Evolutionary conservation across 2,329 filamentous ascomycete genomes (phyloP), one percentile per base, ranked within the genome.

Genomic region (Colletotrichum musicola): DNA sequence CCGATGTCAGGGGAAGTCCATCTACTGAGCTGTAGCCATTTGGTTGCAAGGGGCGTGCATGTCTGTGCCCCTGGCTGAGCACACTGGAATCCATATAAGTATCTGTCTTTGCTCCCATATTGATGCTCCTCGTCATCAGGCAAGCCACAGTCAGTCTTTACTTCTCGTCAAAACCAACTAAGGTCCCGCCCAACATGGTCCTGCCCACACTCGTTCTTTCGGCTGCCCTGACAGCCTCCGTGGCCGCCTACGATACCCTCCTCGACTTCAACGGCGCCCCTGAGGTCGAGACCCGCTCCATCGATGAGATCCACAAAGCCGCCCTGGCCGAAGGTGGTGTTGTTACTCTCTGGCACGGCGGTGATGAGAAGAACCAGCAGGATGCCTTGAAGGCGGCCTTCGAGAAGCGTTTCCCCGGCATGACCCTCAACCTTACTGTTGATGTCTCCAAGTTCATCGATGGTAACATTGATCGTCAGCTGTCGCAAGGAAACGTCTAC

Each of bases 381-480:
- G 73, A 81, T 60, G 30, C n/a, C 1, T 70, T 85, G 14, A 85
- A 83, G 71, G 51, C 74, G 3, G 78, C 79, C 0, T 87, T 86
- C 68, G 83, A 85, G 69, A 69, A 73, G 1, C 76, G 78, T 1
- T 88, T 87, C 72, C 85, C 85, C 0, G 80, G 81, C 5, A 82
- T 87, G 65, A 83, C 79, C 6, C 79, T 88, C 27, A 86, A 88
- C 71, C 46, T 86, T 40, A 87, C 85, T 0, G 83, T 87, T 35
- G 30, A 35, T 35, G 30, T 35, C 30, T 35, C 85, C 66, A 88
- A 88, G 72, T 88, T 88, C 69, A 85, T 85, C 70, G 83, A 86
- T 63, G 77, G 72, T 16, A 77, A 77, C 16, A 72, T 88, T 13
- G 84, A 88, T 71, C 74, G 79, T 50, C 82, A 85, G 62, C 75